phyloP scores from a whole-genome alignment of 371 early-diverging fungal genomes.

The Funneliformis caledonium region DNA sequence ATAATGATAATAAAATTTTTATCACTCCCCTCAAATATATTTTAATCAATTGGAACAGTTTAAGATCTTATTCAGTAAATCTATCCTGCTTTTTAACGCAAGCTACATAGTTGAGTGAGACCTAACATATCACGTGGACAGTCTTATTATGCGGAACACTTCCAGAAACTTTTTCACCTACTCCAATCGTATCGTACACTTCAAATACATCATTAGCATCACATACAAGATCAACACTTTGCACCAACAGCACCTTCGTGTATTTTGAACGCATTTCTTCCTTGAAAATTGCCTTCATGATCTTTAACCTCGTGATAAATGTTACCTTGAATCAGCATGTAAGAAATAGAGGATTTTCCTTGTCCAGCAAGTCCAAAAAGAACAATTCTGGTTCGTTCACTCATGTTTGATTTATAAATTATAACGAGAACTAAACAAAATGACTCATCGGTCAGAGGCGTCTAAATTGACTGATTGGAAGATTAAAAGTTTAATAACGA shows the following conservation, averaged over 20 bases:
- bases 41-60: neutral
- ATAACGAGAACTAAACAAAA: too few species aligned
- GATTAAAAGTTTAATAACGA: too few species aligned
- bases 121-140: neutral
- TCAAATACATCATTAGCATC: neutral
- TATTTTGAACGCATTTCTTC: neutral
- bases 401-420: too few species aligned
- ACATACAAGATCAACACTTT: neutral
- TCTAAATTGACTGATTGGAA: too few species aligned
- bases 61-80: conserved; percentile 3
- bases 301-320: neutral
- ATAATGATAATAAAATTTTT: conserved; percentile 2
- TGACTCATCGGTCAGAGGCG: too few species aligned
- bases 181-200: conserved; percentile 16
- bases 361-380: conserved; percentile 9
- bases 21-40: neutral
- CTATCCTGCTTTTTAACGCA: conserved; percentile 14
- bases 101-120: neutral
- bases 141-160: neutral
- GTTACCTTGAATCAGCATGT: neutral
- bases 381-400: too few species aligned
- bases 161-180: conserved; percentile 3
- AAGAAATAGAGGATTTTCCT: conserved; percentile 1
- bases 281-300: too few species aligned
- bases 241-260: conserved; percentile 11